Conservation (phyloP, 179 eudicot species). For the Corrigiola litoralis region DNA sequence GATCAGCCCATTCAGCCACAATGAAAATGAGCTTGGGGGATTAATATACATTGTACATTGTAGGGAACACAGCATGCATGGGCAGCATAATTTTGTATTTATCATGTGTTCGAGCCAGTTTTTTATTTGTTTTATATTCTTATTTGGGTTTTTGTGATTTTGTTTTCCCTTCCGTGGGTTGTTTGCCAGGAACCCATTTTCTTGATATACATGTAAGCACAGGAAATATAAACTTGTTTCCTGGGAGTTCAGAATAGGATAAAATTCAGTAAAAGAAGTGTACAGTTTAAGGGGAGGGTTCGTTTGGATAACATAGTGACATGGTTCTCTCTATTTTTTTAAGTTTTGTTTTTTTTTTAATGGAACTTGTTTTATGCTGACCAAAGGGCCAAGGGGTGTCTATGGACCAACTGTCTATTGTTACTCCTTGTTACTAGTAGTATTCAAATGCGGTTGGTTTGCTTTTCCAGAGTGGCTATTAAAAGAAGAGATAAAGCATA, state of each 20-base stretch:
- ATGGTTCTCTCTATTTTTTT: background rate
- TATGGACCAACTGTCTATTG: slow-evolving; percentile 16
- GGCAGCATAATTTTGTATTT: slow-evolving; percentile 18
- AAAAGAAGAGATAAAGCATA: slow-evolving; percentile 27
- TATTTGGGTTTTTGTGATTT: background rate
- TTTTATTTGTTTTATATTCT: background rate
- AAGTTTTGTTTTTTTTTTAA: background rate
- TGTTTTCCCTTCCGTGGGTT: slow-evolving; percentile 9
- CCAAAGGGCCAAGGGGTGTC: background rate
- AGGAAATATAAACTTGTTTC: slow-evolving; percentile 3
- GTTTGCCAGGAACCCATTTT: background rate
- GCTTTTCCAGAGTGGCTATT: slow-evolving; percentile 20
- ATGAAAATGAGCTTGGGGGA: background rate
- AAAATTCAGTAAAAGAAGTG: slow-evolving; percentile 14
- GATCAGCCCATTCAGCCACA: slow-evolving; percentile 28
- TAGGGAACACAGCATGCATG: slow-evolving; percentile 25
- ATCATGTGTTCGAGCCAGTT: slow-evolving; percentile 14
- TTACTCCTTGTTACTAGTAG: too few species aligned
- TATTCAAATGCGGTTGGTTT: slow-evolving; percentile 11
- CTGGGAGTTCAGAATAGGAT: slow-evolving; percentile 12
- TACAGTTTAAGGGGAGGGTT: slow-evolving; percentile 19
- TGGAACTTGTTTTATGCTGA: background rate
- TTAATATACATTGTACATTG: slow-evolving; percentile 32
- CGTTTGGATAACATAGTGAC: slow-evolving; percentile 19
- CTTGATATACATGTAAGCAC: background rate